Conservation (phyloP, 2,329 filamentous ascomycete genomes). For the Thielaviopsis punctulata region DNA sequence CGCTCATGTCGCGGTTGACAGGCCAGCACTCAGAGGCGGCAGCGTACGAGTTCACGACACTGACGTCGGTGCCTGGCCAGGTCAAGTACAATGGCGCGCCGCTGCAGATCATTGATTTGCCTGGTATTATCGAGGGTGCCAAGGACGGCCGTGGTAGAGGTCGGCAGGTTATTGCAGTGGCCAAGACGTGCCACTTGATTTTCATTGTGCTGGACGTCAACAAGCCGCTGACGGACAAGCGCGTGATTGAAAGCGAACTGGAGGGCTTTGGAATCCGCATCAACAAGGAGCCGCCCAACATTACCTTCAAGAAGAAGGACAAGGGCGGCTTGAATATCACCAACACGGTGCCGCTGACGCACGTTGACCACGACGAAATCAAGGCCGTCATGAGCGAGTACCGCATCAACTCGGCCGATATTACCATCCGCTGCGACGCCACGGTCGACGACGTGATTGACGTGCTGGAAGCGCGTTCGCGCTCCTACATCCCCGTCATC, state of each 20-base stretch:
- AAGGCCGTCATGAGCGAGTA: slow-evolving; percentile 97
- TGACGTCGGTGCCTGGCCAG: slow-evolving; percentile 93
- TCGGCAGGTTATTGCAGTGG: slow-evolving; percentile 94
- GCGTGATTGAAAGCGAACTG: slow-evolving; percentile 83
- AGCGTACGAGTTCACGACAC: slow-evolving; percentile 95
- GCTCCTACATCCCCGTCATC: slow-evolving; percentile 96
- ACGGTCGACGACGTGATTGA: slow-evolving; percentile 96
- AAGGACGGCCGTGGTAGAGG: slow-evolving; percentile 97
- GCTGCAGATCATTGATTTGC: slow-evolving; percentile 94
- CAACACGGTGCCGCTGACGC: slow-evolving; percentile 77
- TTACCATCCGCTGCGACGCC: slow-evolving; percentile 92
- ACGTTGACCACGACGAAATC: slow-evolving; percentile 93
- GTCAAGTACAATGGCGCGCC: slow-evolving; percentile 93
- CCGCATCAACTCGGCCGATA: slow-evolving; percentile 88
- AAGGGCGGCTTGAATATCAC: slow-evolving; percentile 94
- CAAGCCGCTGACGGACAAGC: slow-evolving; percentile 93
- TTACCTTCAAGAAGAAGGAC: slow-evolving; percentile 99
- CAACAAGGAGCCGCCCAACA: slow-evolving; percentile 94
- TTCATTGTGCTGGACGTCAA: slow-evolving; percentile 98
- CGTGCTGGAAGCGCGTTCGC: slow-evolving; percentile 79
- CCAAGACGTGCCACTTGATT: slow-evolving; percentile 96
- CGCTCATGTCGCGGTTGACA: slow-evolving; percentile 83
- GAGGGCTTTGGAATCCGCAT: slow-evolving; percentile 96
- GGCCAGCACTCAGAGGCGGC: slow-evolving; percentile 95
- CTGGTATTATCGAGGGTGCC: slow-evolving; percentile 95